Percentiles rank a stretch among this genome's conserved stretches.
These are phyloP conservation scores for Dictyophora rubrovolvata DNA, from an alignment of 768 basidiomycete species.

Conservation along the genomic window DNA sequence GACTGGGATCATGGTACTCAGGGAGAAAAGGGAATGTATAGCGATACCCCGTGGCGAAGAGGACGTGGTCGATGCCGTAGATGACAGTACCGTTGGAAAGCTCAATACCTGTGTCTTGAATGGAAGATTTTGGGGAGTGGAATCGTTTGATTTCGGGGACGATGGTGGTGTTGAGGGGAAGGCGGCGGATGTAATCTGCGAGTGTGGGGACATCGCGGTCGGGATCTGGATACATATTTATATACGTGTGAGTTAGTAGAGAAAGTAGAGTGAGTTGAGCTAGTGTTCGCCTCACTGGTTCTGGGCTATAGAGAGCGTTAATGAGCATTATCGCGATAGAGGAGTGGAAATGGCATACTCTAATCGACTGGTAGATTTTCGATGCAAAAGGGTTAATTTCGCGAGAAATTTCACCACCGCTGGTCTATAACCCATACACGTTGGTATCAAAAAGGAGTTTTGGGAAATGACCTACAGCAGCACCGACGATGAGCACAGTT, in stretches of 20 bases:
- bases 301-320: too few relatives aligned
- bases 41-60: constrained; percentile 35
- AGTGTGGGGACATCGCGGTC: constrained; percentile 11
- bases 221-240: constrained; percentile 3
- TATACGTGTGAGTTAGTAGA: too few relatives aligned
- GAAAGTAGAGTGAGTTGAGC: too few relatives aligned
- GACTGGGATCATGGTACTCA: constrained; percentile 22
- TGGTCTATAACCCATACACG: constrained; percentile 19
- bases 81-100: constrained; percentile 31
- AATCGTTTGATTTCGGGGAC: constrained; percentile 33
- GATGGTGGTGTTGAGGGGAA: constrained; percentile 26
- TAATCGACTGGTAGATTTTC: constrained; percentile 25
- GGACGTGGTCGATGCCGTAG: constrained; percentile 25
- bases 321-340: too few relatives aligned
- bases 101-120: constrained; percentile 23
- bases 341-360: constrained; percentile 10
- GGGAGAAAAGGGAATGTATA: constrained; percentile 36
- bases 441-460: background rate
- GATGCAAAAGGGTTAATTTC: constrained; percentile 24
- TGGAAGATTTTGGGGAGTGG: constrained; percentile 17
- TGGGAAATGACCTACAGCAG: constrained; percentile 21
- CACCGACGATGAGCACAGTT: constrained; percentile 35
- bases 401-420: constrained; percentile 27
- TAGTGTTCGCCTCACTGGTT: too few relatives aligned
- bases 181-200: constrained; percentile 11